Percentiles rank a stretch among this genome's conserved stretches.
Evolutionary conservation across 2,329 filamentous ascomycete genomes (phyloP).

Genomic region (Hypomyces perniciosus): DNA sequence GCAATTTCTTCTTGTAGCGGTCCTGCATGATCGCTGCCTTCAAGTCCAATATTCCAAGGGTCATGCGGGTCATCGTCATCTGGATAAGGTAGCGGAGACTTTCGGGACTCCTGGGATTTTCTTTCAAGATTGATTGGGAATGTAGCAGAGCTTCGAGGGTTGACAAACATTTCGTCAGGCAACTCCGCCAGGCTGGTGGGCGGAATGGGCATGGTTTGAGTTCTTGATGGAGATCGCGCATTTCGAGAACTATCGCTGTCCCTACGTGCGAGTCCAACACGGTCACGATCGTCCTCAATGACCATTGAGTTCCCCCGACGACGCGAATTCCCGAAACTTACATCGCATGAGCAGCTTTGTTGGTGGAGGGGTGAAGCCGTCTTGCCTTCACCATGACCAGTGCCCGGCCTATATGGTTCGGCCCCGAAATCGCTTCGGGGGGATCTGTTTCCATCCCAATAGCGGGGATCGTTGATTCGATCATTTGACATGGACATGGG

Average conservation of each 20-base stretch:
- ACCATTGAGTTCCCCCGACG: background rate
- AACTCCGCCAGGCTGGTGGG: slow-evolving; percentile 20
- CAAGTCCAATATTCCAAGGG: slow-evolving; percentile 19
- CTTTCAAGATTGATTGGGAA: slow-evolving; percentile 24
- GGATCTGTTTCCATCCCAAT: slow-evolving; percentile 21
- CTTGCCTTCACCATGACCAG: slow-evolving; percentile 17
- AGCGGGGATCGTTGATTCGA: slow-evolving; percentile 21
- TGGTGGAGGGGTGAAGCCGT: slow-evolving; percentile 19
- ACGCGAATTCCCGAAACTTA: slow-evolving; percentile 15
- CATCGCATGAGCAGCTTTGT: slow-evolving; percentile 35
- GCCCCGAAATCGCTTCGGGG: slow-evolving; percentile 26
- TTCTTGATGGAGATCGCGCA: slow-evolving; percentile 30
- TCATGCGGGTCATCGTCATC: slow-evolving; percentile 28
- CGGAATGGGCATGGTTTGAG: slow-evolving; percentile 28
- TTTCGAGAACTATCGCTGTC: slow-evolving; percentile 10
- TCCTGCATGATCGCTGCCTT: background rate
- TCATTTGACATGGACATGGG: slow-evolving; percentile 30
- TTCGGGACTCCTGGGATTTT: slow-evolving; percentile 17
- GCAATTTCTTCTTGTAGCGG: slow-evolving; percentile 1
- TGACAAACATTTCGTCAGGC: slow-evolving; percentile 4
- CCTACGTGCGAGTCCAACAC: slow-evolving; percentile 21
- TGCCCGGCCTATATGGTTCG: slow-evolving; percentile 19
- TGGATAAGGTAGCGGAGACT: slow-evolving; percentile 30
- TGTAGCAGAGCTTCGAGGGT: slow-evolving; percentile 24
- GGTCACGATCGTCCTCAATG: slow-evolving; percentile 29